Evolutionary conservation across 768 basidiomycete species (phyloP).

Genomic region (Termitomyces eurrhizus): DNA sequence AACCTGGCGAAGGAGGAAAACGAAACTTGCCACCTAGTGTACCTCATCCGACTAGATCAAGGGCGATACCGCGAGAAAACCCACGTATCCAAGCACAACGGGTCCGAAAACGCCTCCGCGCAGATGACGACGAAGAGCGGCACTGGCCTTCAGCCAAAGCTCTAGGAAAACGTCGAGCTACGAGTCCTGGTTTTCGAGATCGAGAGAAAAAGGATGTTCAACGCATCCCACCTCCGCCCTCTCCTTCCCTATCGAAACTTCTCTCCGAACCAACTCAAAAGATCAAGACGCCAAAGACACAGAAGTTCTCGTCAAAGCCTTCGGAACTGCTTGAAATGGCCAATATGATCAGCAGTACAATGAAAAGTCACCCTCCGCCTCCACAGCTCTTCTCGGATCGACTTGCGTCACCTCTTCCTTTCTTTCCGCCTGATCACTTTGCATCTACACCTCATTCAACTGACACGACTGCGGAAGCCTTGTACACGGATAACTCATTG

Average conservation of each 20-base stretch:
- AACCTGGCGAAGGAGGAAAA: neutral
- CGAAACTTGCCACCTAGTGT: neutral
- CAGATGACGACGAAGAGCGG: neutral
- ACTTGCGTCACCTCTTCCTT: neutral
- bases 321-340: neutral
- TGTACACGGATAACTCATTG: neutral
- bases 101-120: neutral
- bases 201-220: neutral
- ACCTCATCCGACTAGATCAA: neutral
- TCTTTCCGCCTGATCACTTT: neutral
- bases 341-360: neutral
- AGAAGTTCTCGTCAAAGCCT: neutral
- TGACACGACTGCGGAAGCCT: neutral
- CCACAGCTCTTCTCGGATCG: neutral
- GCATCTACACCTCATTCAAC: neutral
- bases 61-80: neutral
- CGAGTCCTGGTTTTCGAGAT: constrained; percentile 2
- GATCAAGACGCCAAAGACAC: neutral
- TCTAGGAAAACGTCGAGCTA: constrained; percentile 27
- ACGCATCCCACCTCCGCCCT: neutral
- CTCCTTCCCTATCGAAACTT: neutral
- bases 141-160: constrained; percentile 28
- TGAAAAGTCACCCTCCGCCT: neutral
- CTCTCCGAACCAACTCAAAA: neutral
- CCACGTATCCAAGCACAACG: neutral